Base-by-base conservation (phyloP, 2,329 filamentous ascomycete species). In the Ophiosphaerella korrae region DNA sequence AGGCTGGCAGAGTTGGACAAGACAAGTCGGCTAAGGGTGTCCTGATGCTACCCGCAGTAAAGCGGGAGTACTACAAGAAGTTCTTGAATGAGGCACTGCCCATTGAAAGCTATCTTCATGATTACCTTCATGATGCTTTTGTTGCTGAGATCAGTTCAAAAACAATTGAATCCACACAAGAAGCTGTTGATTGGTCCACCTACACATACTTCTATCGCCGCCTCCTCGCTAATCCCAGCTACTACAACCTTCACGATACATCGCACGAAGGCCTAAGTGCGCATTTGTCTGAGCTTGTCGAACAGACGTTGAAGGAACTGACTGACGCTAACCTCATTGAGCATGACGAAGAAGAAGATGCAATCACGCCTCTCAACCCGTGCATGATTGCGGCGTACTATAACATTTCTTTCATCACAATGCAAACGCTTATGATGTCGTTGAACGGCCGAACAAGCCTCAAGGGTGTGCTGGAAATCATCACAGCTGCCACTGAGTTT, bases 371-470 rank as follows among this genome's bases (percentile, higher is more conserved):
- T 12, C 84, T 96, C 65, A 97, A 99, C 73, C 89, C 93, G 2
- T 94, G 94, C 61, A 97, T 97, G 90, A 97, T 99, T 68, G 92
- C 90, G 8, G 92, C 94, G 1, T 97, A 99, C 81, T 99, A 99
- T 82, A 97, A 97, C 75, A 96, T 99, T 68, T 97, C 93, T 5
- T 97, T 97, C 77, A 90, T 96, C 73, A 99, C 94, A 2, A 99
- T 99, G 92, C 93, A 99, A 77, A 99, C 94, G 0, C 93, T 99
- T 81, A 80, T 99, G 44, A 81, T 99, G 48, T 99, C 94, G 12
- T 82, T 99, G 40, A 92, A 86, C 48, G 86, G 86, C 36, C 88
- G 88, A 62, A 97, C 92, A 3, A 97, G 96, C 79, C 85, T 99
- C 59, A 99, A 99, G 82, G 92, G 92, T 40, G 92, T 99, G 37